A percentile compares a stretch with the other conserved stretches of the same genome.
phyloP scores from a whole-genome alignment of 2,329 filamentous ascomycete genomes.

The Dothiorella sarmentorum region DNA sequence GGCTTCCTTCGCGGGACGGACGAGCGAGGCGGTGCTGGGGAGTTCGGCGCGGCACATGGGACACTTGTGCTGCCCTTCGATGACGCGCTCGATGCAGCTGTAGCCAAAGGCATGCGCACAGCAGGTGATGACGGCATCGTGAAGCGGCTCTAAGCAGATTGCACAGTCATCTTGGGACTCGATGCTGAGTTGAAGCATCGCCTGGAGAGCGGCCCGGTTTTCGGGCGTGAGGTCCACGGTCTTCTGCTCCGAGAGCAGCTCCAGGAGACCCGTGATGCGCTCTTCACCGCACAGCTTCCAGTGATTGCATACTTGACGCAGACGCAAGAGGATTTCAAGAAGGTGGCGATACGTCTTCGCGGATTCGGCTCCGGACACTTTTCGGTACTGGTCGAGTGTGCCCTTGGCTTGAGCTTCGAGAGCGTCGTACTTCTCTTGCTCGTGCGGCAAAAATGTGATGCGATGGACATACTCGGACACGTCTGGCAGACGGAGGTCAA shows the following conservation, averaged over 20 bases:
- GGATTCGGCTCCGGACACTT: slow-evolving; percentile 65
- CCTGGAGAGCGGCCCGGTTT: slow-evolving; percentile 69
- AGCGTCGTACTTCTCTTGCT: slow-evolving; percentile 61
- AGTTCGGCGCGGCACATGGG: slow-evolving; percentile 77
- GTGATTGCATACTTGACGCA: slow-evolving; percentile 79
- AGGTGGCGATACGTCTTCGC: slow-evolving; percentile 75
- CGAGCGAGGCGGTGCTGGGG: slow-evolving; percentile 52
- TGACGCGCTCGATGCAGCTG: slow-evolving; percentile 69
- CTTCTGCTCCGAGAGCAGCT: slow-evolving; percentile 63
- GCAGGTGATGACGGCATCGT: slow-evolving; percentile 73
- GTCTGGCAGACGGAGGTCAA: slow-evolving; percentile 72
- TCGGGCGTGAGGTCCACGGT: slow-evolving; percentile 68
- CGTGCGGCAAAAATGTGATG: slow-evolving; percentile 64
- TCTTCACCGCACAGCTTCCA: slow-evolving; percentile 73
- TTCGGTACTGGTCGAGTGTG: slow-evolving; percentile 74
- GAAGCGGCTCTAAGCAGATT: slow-evolving; percentile 72
- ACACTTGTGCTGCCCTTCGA: slow-evolving; percentile 74
- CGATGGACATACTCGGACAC: slow-evolving; percentile 61
- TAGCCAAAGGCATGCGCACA: slow-evolving; percentile 80
- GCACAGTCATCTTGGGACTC: slow-evolving; percentile 80
- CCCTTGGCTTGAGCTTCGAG: slow-evolving; percentile 66
- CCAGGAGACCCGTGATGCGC: slow-evolving; percentile 69
- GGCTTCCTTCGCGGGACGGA: slow-evolving; percentile 58
- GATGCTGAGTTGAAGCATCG: slow-evolving; percentile 71
- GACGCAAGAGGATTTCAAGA: slow-evolving; percentile 74